Evolutionary conservation across 441 rosid genomes (phyloP), one percentile per base, ranked within the genome.

Genomic region (Erodium trifolium): DNA sequence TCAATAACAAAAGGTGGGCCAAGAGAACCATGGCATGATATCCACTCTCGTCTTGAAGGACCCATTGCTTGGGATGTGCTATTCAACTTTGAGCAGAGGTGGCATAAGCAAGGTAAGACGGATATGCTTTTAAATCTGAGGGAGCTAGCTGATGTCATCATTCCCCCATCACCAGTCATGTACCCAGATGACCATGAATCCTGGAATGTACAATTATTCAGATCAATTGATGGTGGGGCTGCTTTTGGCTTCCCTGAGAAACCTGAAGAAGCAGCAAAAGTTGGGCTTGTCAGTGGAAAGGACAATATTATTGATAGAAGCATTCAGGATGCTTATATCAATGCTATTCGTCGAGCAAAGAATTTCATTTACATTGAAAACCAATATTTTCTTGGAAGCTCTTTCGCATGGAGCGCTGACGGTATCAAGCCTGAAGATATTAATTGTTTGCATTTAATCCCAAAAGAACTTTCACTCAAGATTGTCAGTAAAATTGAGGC

Each of bases 11-110:
- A 93, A 78, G 99, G 99, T 66, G 99, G 99, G 68, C 99, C 99
- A 17, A 86, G 99, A 82, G 99, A 93, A 80, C 99, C 99, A 10
- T 93, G 99, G 99, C 99, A 94, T 67, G 99, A 92, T 63, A 92
- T 92, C 71, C 99, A 94, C 82, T 94, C 93, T 65, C 87, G 90
- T 67, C 94, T 94, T 17, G 99, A 94, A 83, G 99, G 99, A 75
- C 96, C 97, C 12, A 74, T 93, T 69, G 99, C 99, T 31, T 93
- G 99, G 99, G 99, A 93, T 64, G 99, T 93, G 34, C 72, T 93
- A 80, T 91, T 80, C 55, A 93, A 93, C 66, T 93, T 93, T 67
- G 99, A 93, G 76, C 99, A 91, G 80, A 82, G 99, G 76, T 93
- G 99, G 99, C 89, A 77, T 72, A 86, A 84, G 83, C 99, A 93